Percentiles rank a stretch among this genome's conserved stretches.
phyloP scores from a whole-genome alignment of 495 filamentous ascomycete genomes.

The Xylaria telfairii region DNA sequence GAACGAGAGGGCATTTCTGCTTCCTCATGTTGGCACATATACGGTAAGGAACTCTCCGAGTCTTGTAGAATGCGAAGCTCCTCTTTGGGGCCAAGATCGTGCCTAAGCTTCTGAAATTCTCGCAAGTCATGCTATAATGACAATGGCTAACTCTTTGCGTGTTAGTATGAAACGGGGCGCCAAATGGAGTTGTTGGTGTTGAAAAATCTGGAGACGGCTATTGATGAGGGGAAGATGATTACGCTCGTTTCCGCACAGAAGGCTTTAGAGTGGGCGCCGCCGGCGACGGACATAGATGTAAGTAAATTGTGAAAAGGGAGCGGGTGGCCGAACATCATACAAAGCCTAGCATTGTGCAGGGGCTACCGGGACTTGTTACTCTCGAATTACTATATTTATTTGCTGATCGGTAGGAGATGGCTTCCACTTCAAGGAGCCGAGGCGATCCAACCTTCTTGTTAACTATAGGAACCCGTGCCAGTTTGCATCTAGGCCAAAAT shows the following conservation, averaged over 20 bases:
- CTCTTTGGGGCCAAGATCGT: not conserved
- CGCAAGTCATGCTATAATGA: no score
- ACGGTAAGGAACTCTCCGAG: slow-evolving; percentile 33
- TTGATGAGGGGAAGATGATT: slow-evolving; percentile 68
- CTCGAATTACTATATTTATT: not conserved
- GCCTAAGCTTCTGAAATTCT: not conserved
- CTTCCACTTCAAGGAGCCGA: not conserved
- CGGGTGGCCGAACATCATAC: not conserved
- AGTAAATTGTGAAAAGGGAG: not conserved
- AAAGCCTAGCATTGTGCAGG: not conserved
- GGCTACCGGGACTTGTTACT: not conserved
- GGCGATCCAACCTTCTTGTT: not conserved
- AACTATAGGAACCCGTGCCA: not conserved
- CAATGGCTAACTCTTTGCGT: not conserved
- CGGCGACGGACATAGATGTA: not conserved
- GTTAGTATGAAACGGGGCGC: slow-evolving; percentile 44
- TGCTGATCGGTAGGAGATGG: not conserved
- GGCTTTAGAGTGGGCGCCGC: slow-evolving; percentile 36
- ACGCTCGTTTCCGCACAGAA: slow-evolving; percentile 76
- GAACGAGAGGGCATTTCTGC: slow-evolving; percentile 72
- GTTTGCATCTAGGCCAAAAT: not conserved
- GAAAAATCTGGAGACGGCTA: slow-evolving; percentile 67
- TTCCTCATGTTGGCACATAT: slow-evolving; percentile 82
- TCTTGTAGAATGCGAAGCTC: not conserved
- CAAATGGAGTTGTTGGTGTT: slow-evolving; percentile 82